phyloP scores from a whole-genome alignment of 2,329 filamentous ascomycete species.

The Sporothrix globosa region DNA sequence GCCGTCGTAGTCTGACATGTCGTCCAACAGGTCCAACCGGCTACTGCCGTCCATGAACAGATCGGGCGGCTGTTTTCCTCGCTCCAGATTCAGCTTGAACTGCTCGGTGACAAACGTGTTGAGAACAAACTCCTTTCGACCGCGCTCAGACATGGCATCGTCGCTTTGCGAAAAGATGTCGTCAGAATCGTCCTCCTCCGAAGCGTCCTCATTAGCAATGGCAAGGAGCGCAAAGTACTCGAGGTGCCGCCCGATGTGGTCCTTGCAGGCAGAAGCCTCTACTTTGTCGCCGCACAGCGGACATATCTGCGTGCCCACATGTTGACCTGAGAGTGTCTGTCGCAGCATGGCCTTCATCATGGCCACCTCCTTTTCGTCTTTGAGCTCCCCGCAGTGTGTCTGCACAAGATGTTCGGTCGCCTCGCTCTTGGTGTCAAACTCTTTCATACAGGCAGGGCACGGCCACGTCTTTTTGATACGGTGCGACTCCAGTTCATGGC shows the following conservation, averaged over 20 bases:
- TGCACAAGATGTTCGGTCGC: slow-evolving; percentile 31
- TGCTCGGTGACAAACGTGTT: slow-evolving; percentile 35
- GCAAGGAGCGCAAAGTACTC: slow-evolving; percentile 36
- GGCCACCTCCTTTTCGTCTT: slow-evolving; percentile 27
- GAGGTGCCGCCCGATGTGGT: slow-evolving; percentile 33
- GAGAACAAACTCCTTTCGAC: slow-evolving; percentile 33
- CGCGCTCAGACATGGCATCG: slow-evolving; percentile 35
- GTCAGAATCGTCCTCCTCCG: slow-evolving; percentile 33
- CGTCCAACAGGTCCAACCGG: slow-evolving; percentile 33
- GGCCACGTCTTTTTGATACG: slow-evolving; percentile 32
- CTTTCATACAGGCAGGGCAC: slow-evolving; percentile 33
- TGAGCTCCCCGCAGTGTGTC: slow-evolving; percentile 26
- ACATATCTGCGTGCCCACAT: slow-evolving; percentile 30
- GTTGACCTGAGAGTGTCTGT: slow-evolving; percentile 28
- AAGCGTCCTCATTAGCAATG: slow-evolving; percentile 28
- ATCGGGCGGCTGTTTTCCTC: slow-evolving; percentile 32
- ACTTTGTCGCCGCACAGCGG: slow-evolving; percentile 32
- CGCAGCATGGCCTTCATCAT: slow-evolving; percentile 32
- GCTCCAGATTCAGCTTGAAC: slow-evolving; percentile 34
- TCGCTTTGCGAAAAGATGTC: slow-evolving; percentile 33
- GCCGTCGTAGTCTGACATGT: slow-evolving; percentile 32
- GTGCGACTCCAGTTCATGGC: slow-evolving; percentile 35
- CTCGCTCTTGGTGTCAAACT: slow-evolving; percentile 33
- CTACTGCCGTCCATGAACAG: slow-evolving; percentile 30
- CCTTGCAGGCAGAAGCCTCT: slow-evolving; percentile 30